Conservation (phyloP, 257 asterid species). For the Solanum commersonii region DNA sequence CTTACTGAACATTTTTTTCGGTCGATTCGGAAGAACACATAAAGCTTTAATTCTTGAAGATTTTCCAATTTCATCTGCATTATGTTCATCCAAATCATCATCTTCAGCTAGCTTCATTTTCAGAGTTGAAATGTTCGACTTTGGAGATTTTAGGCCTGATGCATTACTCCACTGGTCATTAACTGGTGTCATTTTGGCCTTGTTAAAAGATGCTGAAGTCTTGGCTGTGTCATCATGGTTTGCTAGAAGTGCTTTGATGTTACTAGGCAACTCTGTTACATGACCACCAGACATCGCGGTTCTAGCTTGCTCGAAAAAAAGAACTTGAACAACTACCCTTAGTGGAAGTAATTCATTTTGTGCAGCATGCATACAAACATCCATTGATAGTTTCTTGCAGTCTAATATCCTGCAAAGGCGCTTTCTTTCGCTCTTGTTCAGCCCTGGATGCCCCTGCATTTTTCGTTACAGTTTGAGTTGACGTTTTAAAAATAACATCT, state of each 20-base stretch:
- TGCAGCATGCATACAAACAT: constrained; percentile 87
- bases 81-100: constrained; percentile 36
- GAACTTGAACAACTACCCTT: constrained; percentile 84
- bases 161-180: constrained; percentile 67
- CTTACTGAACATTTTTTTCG: constrained; percentile 64
- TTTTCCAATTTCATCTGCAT: constrained; percentile 10
- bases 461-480: background rate
- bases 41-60: constrained; percentile 26
- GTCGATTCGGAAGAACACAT: constrained; percentile 42
- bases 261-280: constrained; percentile 48
- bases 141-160: constrained; percentile 52
- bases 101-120: constrained; percentile 76
- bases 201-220: constrained; percentile 25
- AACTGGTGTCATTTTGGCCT: constrained; percentile 12
- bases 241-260: constrained; percentile 64
- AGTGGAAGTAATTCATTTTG: constrained; percentile 82
- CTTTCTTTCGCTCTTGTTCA: constrained; percentile 70
- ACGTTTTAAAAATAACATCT: background rate
- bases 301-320: constrained; percentile 88
- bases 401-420: constrained; percentile 55
- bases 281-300: constrained; percentile 55
- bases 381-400: constrained; percentile 68
- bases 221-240: constrained; percentile 30
- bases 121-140: constrained; percentile 52
- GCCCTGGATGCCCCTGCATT: constrained; percentile 67